phyloP scores from a whole-genome alignment of 768 basidiomycete species.

The Hemileccinum rubropunctum region DNA sequence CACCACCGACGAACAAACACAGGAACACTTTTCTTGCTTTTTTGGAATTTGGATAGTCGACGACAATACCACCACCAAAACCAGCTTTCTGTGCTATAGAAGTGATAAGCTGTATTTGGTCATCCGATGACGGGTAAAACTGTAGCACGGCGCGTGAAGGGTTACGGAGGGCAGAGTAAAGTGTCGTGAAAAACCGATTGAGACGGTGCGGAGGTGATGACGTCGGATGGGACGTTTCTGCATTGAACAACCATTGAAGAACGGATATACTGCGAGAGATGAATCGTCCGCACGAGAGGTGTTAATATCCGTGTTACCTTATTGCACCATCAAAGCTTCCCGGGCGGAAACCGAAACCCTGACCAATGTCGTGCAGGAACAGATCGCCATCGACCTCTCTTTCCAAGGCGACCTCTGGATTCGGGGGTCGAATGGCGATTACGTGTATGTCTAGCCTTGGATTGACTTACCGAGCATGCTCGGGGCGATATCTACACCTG shows the following conservation, averaged over 20 bases:
- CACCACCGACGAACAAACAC: conserved; percentile 87
- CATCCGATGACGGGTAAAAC: conserved; percentile 96
- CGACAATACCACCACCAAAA: conserved; percentile 93
- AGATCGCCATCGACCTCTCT: conserved; percentile 95
- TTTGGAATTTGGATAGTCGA: conserved; percentile 96
- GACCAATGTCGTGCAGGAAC: conserved; percentile 96
- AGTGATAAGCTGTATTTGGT: conserved; percentile 95
- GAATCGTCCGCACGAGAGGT: background rate
- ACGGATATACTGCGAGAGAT: conserved; percentile 79
- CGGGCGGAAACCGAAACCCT: conserved; percentile 95
- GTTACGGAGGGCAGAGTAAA: conserved; percentile 82
- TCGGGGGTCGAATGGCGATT: background rate
- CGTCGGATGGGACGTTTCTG: conserved; percentile 86
- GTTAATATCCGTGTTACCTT: conserved; percentile 49
- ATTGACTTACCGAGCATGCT: conserved; percentile 85
- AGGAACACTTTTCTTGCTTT: conserved; percentile 95
- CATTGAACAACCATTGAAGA: conserved; percentile 98
- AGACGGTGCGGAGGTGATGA: conserved; percentile 87
- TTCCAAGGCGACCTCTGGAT: conserved; percentile 88
- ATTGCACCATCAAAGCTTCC: conserved; percentile 98
- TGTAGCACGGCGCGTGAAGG: conserved; percentile 86
- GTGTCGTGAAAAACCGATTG: conserved; percentile 87
- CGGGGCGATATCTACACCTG: conserved; percentile 91
- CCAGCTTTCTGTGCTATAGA: conserved; percentile 91
- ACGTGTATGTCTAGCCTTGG: background rate